These are phyloP conservation scores for Pelargonium cotyledonis DNA, from an alignment of 441 rosid species.

Conservation along the genomic window DNA sequence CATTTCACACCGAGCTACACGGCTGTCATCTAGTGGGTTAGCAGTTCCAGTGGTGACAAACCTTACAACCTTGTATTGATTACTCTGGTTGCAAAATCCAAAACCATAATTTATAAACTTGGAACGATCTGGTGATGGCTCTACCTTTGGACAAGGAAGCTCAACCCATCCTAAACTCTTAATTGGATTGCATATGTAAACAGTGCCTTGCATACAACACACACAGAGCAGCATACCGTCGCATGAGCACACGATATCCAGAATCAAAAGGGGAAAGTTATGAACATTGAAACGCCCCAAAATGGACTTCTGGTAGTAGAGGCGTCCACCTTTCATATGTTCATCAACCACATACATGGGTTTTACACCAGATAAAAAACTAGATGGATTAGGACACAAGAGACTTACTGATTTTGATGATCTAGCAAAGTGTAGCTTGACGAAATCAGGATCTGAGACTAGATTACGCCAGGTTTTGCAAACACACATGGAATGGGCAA, in stretches of 20 bases:
- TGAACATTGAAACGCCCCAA: background rate
- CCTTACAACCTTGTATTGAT: constrained; percentile 2
- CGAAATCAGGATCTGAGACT: constrained; percentile 14
- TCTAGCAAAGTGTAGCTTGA: constrained; percentile 12
- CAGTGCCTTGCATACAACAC: background rate
- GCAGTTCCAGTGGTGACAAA: background rate
- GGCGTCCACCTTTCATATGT: constrained; percentile 1
- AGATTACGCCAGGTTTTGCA: constrained; percentile 10
- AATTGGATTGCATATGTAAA: constrained; percentile 5
- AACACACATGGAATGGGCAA: background rate
- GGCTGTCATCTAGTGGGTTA: background rate
- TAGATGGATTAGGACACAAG: background rate
- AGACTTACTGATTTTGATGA: constrained; percentile 4
- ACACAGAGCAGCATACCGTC: background rate
- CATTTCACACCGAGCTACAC: background rate
- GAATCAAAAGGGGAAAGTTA: background rate
- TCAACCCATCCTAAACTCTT: background rate
- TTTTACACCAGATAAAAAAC: background rate
- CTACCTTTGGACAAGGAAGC: background rate
- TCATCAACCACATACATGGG: background rate
- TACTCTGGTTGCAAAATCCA: background rate
- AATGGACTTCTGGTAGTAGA: background rate
- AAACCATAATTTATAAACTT: constrained; percentile 3
- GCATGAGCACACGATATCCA: constrained; percentile 1
- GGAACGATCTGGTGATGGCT: background rate